Conservation (phyloP, 2,329 filamentous ascomycete species). For the Ophiostoma montium region DNA sequence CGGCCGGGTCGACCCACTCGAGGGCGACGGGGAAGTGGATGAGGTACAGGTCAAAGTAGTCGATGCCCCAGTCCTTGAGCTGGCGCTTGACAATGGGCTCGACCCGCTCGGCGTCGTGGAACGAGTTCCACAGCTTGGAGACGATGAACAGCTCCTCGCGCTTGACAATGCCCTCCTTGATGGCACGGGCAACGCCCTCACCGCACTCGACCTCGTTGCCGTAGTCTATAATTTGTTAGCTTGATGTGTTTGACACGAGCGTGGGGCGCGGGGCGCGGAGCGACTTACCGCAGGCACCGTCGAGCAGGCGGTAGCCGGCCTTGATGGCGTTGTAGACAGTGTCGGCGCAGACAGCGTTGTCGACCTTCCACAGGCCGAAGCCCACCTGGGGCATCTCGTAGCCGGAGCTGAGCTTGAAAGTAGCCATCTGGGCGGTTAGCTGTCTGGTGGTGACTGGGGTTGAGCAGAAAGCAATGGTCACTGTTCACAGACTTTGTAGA, state of each 20-base stretch:
- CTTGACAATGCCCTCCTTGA: constrained; percentile 68
- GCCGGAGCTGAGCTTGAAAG: constrained; percentile 50
- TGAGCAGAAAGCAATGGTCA: neutral
- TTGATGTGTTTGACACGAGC: neutral
- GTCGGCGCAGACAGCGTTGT: constrained; percentile 57
- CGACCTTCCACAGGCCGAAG: constrained; percentile 75
- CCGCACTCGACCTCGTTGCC: constrained; percentile 70
- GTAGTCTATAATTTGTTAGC: constrained; percentile 44
- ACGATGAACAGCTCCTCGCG: constrained; percentile 83
- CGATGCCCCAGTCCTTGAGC: constrained; percentile 68
- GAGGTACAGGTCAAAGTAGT: constrained; percentile 83
- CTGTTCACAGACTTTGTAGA: neutral
- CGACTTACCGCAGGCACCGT: constrained; percentile 43
- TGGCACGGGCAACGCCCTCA: constrained; percentile 62
- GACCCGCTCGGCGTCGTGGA: constrained; percentile 68
- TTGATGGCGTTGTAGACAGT: constrained; percentile 64
- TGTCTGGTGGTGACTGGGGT: neutral
- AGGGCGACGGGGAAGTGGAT: constrained; percentile 82
- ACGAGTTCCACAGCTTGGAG: constrained; percentile 87
- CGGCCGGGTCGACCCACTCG: constrained; percentile 68
- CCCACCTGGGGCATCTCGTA: constrained; percentile 61
- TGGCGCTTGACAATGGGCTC: constrained; percentile 63
- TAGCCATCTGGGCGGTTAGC: constrained; percentile 20
- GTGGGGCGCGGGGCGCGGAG: neutral
- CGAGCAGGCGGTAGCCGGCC: constrained; percentile 45